Evolutionary conservation across 257 asterid genomes (phyloP), one percentile per base, ranked within the genome.

Genomic region (Ophiorrhiza pumila): DNA sequence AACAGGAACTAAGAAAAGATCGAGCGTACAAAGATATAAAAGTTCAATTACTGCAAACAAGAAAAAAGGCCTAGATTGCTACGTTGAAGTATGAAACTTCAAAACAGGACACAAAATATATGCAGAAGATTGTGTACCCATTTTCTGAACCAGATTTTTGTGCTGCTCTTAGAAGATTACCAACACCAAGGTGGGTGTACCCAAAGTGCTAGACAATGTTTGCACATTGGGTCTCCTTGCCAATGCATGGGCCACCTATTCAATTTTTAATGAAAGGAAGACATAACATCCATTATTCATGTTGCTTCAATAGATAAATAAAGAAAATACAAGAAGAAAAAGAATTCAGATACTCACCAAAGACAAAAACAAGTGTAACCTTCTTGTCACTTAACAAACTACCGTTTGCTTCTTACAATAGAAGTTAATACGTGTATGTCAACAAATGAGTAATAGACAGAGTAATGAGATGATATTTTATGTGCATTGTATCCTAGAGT

Each of bases 161-260:
- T 87, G 90, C 98, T 78, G 89, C 93, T 64, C 98, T 86, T 74
- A 93, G 97, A 76, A 93, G 97, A 83, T 93, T 97, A 72, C 98
- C 98, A 17, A 97, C 98, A 77, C 98, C 90, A 68, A 93, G 97
- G 81, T 93, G 98, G 58, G 90, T 90, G 79, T 85, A 89, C 62
- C 98, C 97, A 72, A 87, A 93, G 71, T 90, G 85, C 71, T 84
- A 32, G 39, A 93, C 97, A 68, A 93, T 91, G 66, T 87, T 86
- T 31, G 88, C 86, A 85, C 97, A 90, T 63, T 93, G 98, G 74
- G 98, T 93, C 69, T 97, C 98, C 86, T 93, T 93, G 58, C 98
- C 98, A 76, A 97, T 93, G 70, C 98, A 97, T 9, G 98, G 98
- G 69, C 98, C 98, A 75, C 98, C 98, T 93, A 84, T 69, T 86